Evolutionary conservation across 495 filamentous ascomycete genomes (phyloP).

Genomic region (Mycothermus thermophilus): DNA sequence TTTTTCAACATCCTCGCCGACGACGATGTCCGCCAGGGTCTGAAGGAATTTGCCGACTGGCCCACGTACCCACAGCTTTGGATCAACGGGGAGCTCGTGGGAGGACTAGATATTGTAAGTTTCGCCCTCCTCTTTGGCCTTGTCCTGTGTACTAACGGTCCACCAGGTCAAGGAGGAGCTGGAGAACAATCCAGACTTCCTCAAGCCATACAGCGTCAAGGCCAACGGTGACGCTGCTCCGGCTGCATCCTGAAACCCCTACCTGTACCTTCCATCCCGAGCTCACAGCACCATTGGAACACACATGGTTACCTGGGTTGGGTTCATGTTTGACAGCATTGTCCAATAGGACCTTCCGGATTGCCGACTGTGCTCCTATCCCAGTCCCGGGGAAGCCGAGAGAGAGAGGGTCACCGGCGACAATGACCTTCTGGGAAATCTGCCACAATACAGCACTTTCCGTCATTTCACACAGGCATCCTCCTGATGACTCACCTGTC

Average conservation of each 20-base stretch:
- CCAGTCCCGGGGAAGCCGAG: no score
- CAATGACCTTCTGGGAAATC: no score
- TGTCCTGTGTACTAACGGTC: not conserved
- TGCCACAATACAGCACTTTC: no score
- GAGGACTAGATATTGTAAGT: slow-evolving; percentile 91
- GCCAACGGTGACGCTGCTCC: slow-evolving; percentile 20
- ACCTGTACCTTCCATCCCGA: not conserved
- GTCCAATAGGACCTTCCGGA: no score
- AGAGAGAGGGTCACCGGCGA: no score
- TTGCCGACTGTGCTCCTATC: no score
- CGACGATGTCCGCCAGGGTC: slow-evolving; percentile 88
- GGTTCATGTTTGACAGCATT: no score
- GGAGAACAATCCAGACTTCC: slow-evolving; percentile 46
- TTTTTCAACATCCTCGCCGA: slow-evolving; percentile 99
- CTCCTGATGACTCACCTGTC: no score
- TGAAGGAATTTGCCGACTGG: slow-evolving; percentile 94
- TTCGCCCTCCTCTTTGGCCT: not conserved
- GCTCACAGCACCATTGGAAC: not conserved
- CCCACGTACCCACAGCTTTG: slow-evolving; percentile 92
- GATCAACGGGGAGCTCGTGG: slow-evolving; percentile 70
- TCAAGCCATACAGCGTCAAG: slow-evolving; percentile 51
- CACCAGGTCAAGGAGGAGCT: slow-evolving; percentile 27
- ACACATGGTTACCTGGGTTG: no score
- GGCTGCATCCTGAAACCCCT: slow-evolving; percentile 10
- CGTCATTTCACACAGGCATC: no score